Evolutionary conservation across 148 eudicot genomes (phyloP), one percentile per base, ranked within the genome.

Genomic region (Diospyros lotus): DNA sequence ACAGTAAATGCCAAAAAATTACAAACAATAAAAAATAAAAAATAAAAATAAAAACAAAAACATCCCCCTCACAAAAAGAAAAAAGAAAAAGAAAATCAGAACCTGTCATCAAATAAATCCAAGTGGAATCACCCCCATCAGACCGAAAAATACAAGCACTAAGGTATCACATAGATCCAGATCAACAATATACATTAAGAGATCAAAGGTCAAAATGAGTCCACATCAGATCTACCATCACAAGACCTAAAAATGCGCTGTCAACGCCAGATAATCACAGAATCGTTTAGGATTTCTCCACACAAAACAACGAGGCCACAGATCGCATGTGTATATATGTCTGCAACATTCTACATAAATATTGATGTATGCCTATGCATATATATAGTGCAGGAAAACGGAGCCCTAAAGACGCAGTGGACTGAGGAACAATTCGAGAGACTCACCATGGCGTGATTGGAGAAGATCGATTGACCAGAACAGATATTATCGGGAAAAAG

Each of bases 401-500:
- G 17, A 61, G 15, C 28, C 17, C 17, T 60, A 73, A 40, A 18
- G 12, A 60, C 11, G 56, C 3, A 48, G 40, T 15, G 18, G 59
- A 12, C 8, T 6, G 18, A 18, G 50, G 11, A 50, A 54, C n/a
- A 50, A 14, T 14, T 50, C 3, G 7, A 39, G 18, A 12, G 46
- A 73, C 76, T 73, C 59, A 73, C 76, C 76, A 73, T 73, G 68
- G 76, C 13, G 48, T 15, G 46, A 73, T 38, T 12, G 59, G 59
- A 50, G 63, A 44, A 59, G 75, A 72, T 72, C 64, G 50, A 28
- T 28, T 28, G 28, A 28, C 28, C 28, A 28, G 28, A 28, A 28
- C 28, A 28, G 28, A 28, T 28, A 28, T 28, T 28, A 28, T 28
- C 28, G 28, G 28, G 28, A 28, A 28, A 28, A 0, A 28, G 28